Evolutionary conservation across 805 yeast genomes (phyloP), one percentile per base, ranked within the genome.

Genomic region (Kodamaea neixiangensis): DNA sequence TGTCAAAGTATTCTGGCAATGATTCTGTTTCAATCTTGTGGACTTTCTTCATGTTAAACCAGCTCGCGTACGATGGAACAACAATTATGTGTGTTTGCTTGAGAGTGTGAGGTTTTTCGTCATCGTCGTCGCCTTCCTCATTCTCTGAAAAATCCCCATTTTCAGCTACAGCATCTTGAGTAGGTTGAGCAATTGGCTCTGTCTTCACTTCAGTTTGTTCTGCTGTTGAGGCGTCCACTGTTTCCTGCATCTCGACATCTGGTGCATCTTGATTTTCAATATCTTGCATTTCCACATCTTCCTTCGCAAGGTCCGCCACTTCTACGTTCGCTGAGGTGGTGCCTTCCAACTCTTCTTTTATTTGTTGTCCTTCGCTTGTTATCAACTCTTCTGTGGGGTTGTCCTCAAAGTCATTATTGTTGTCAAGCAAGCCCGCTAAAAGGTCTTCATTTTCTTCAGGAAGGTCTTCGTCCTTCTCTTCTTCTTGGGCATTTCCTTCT

Each of bases 1-100:
- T 80, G 54, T 82, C 80, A 75, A 92, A 92, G 61, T 89, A 92
- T 64, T 92, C 97, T 0, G 97, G 96, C 45, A 92, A 71, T 1
- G 96, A 87, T 60, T 87, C 87, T 52, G 79, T 81, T 68, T 92
- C 97, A 54, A 92, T 86, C 47, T 80, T 81, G 62, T 89, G 89
- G 41, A 91, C 79, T 47, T 79, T 81, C 44, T 79, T 78, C 77
- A 88, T 77, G 49, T 84, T 78, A 64, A 91, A 91, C 97, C 97
- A 92, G 25, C 86, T 69, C 0, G 96, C 78, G 65, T 89, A 92
- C 0, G 97, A 89, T 5, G 97, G 97, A 21, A 91, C 76, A 3
- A 91, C 85, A 42, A 91, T 85, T 0, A 91, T 82, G 63, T 90
- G 96, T 0, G 96, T 83, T 69, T 92, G 97, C 50, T 69, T 69